Evolutionary conservation across 257 asterid genomes (phyloP), one percentile per base, ranked within the genome.

Genomic region (Cynanchum wilfordii): DNA sequence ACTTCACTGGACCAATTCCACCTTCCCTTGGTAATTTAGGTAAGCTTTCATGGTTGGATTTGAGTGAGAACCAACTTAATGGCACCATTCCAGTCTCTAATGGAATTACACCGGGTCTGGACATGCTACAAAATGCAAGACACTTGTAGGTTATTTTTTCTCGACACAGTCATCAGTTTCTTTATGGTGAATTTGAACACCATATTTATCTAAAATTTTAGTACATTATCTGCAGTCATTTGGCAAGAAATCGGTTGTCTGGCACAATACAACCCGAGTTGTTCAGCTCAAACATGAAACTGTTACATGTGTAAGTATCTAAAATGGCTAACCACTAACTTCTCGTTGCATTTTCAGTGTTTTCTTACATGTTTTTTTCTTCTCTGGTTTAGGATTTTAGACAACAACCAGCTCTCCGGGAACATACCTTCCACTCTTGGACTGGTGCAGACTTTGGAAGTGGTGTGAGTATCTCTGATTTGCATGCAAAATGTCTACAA

Each of bases 1-100:
- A 80, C 83, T 90, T 90, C 82, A 90, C 45, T 66, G 97, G 97
- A 64, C 58, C 86, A 8, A 93, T 90, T 81, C 98, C 98, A 50
- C 76, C 84, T 72, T 87, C 98, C 24, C 82, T 93, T 72, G 97
- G 98, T 42, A 85, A 87, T 69, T 80, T 93, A 51, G 70, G 83
- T 30, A 81, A 54, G n/a, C 86, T 93, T 42, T 90, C 97, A 19
- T 93, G 98, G 98, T 84, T 93, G 71, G 97, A 93, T 77, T 82
- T 93, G 71, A 87, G 97, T 76, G 81, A 83, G 76, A 93, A 93
- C 78, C 65, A 71, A 69, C 90, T 93, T 50, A 85, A 47, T 68
- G 98, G 96, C 49, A 66, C 82, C 69, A 86, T 93, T 81, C 98
- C 98, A 67, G 82, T 93, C 82, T 89, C 96, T 7, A 81, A 10